Conservation (phyloP, 495 filamentous ascomycete genomes). For the Daldinia decipiens region DNA sequence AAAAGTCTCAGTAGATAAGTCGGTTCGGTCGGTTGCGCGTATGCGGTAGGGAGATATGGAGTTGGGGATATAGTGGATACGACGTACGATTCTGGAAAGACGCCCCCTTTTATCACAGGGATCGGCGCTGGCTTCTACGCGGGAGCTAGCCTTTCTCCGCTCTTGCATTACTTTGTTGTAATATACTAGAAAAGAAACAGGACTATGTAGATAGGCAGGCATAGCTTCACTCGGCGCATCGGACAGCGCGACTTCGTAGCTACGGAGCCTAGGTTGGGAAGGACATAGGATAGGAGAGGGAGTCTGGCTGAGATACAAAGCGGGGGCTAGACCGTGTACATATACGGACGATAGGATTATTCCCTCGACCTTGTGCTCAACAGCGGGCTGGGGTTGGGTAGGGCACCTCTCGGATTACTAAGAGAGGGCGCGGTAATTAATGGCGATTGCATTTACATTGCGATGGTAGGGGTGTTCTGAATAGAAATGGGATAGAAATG, state of each 20-base stretch:
- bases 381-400: neutral
- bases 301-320: neutral
- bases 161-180: slow-evolving; percentile 26
- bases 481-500: neutral
- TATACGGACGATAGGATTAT: neutral
- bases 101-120: neutral
- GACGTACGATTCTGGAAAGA: slow-evolving; percentile 24
- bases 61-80: neutral
- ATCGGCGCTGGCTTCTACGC: neutral
- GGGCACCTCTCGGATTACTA: neutral
- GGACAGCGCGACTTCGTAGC: neutral
- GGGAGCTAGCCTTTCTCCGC: neutral
- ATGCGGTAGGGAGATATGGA: neutral
- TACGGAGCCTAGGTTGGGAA: neutral
- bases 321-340: neutral
- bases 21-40: neutral
- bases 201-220: neutral
- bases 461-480: neutral
- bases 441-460: slow-evolving; percentile 3
- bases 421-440: neutral
- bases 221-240: neutral
- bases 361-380: neutral
- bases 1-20: slow-evolving; percentile 44
- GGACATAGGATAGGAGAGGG: neutral
- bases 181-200: slow-evolving; percentile 17